Percentiles rank a stretch among this genome's conserved stretches.
phyloP scores from a whole-genome alignment of 805 yeast genomes.

The Suhomyces sp. region DNA sequence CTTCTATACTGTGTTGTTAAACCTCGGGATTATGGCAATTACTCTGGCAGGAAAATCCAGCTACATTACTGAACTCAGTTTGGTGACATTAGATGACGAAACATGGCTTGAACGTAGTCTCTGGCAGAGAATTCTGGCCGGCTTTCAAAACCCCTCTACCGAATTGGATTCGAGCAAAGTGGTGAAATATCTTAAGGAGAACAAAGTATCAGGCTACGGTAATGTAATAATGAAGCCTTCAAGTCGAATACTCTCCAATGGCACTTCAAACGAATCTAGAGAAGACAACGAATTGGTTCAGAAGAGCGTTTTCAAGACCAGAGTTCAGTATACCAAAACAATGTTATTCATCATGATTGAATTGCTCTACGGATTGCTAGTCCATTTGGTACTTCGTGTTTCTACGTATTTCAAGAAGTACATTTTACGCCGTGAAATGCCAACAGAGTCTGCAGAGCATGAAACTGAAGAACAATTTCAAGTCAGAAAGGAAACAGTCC shows the following conservation, averaged over 20 bases:
- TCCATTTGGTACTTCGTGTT: background rate
- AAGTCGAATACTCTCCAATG: constrained; percentile 20
- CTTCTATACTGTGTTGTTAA: constrained; percentile 59
- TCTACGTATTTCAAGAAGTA: background rate
- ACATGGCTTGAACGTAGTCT: constrained; percentile 53
- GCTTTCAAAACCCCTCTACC: background rate
- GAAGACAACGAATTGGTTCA: constrained; percentile 1
- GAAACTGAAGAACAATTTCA: constrained; percentile 8
- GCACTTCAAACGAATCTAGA: background rate
- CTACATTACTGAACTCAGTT: constrained; percentile 57
- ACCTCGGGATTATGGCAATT: constrained; percentile 59
- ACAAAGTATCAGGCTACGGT: constrained; percentile 22
- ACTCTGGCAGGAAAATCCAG: constrained; percentile 67
- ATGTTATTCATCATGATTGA: constrained; percentile 20
- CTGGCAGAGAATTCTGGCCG: constrained; percentile 10
- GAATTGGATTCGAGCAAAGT: background rate
- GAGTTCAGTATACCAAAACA: constrained; percentile 18
- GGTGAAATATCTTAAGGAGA: constrained; percentile 2
- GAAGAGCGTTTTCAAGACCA: constrained; percentile 18
- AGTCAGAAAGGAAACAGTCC: constrained; percentile 14
- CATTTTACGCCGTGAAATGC: background rate
- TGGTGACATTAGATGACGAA: constrained; percentile 43
- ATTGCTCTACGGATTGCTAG: constrained; percentile 17
- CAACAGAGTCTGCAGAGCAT: background rate
- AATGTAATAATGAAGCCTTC: constrained; percentile 31